phyloP scores from a whole-genome alignment of 371 early-diverging fungal genomes.

The Mucor velutinosus region DNA sequence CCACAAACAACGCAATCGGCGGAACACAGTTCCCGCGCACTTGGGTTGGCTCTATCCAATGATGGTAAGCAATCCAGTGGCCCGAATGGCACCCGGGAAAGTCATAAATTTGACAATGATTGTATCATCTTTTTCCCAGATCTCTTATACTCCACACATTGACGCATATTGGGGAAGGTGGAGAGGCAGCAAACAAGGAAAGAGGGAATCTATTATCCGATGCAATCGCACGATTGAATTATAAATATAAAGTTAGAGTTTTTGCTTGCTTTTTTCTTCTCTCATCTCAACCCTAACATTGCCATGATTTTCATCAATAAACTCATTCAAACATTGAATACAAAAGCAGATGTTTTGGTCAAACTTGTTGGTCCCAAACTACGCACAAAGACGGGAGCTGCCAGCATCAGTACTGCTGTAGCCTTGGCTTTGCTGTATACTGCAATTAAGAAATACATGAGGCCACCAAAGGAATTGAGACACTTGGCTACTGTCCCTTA shows the following conservation, averaged over 20 bases:
- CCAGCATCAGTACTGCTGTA: constrained; percentile 9
- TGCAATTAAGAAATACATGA: constrained; percentile 8
- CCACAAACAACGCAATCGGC: neutral
- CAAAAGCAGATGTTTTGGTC: neutral
- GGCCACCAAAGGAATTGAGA: constrained; percentile 7
- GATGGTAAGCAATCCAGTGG: neutral
- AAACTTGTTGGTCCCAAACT: neutral
- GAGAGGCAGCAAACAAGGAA: neutral
- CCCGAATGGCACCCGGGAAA: neutral
- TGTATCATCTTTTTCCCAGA: neutral
- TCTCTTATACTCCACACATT: neutral
- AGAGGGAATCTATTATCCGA: neutral
- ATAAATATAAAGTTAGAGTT: neutral
- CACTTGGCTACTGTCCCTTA: constrained; percentile 10
- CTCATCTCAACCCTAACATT: neutral
- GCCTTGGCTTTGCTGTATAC: constrained; percentile 6
- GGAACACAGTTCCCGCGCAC: constrained; percentile 2
- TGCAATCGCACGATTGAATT: neutral
- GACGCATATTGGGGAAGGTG: neutral
- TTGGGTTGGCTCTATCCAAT: neutral
- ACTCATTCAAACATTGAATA: neutral
- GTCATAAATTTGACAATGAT: neutral
- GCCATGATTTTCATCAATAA: neutral
- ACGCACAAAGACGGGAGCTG: neutral
- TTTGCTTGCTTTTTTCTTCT: neutral